Conservation (phyloP, 2,329 filamentous ascomycete genomes). For the Phyllosticta citrichinensis region DNA sequence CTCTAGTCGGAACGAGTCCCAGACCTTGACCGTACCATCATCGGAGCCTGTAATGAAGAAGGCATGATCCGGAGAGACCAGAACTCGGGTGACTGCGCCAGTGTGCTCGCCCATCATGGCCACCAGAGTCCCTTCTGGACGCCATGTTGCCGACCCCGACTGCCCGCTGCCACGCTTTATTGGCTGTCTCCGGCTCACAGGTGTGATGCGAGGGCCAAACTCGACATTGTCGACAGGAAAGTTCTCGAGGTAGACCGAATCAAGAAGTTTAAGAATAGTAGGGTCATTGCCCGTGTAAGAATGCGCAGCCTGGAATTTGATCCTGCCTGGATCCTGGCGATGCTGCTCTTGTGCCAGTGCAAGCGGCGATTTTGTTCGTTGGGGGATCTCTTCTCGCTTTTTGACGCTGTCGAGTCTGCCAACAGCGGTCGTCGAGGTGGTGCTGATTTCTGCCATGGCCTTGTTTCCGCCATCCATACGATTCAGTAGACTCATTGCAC, state of each 20-base stretch:
- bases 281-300: constrained; percentile 74
- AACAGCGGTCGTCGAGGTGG: constrained; percentile 53
- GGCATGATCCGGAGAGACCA: constrained; percentile 76
- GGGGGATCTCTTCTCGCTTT: constrained; percentile 22
- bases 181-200: constrained; percentile 46
- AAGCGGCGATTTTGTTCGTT: constrained; percentile 19
- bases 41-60: constrained; percentile 94
- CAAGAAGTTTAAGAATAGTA: constrained; percentile 54
- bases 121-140: constrained; percentile 71
- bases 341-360: constrained; percentile 21
- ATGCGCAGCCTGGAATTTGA: constrained; percentile 56
- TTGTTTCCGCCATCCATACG: constrained; percentile 46
- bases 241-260: constrained; percentile 68
- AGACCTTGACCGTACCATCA: constrained; percentile 82
- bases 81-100: constrained; percentile 69
- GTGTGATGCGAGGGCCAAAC: constrained; percentile 71
- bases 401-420: constrained; percentile 50
- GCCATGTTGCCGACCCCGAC: constrained; percentile 56
- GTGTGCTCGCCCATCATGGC: constrained; percentile 84
- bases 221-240: constrained; percentile 52
- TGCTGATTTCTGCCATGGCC: constrained; percentile 54
- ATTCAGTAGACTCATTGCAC: constrained; percentile 51
- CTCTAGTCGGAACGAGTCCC: constrained; percentile 85
- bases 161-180: constrained; percentile 47
- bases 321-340: constrained; percentile 22